Conservation (phyloP, 352 stramenopile genomes). For the Vaucheria bursata region DNA sequence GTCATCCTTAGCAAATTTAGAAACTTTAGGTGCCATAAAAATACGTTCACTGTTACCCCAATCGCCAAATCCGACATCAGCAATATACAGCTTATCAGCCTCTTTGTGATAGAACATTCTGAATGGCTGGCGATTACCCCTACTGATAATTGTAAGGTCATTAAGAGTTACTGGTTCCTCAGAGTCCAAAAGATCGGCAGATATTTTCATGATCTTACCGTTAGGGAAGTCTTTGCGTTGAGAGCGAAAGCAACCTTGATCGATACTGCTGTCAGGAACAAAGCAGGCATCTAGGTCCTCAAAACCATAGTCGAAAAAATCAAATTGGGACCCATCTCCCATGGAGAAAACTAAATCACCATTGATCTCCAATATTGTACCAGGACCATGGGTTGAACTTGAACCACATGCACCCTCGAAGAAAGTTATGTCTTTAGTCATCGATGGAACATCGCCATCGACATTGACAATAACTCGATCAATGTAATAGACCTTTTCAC, state of each 20-base stretch:
- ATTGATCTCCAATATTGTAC: background rate
- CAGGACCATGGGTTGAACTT: background rate
- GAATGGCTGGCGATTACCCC: background rate
- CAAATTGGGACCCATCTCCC: slow-evolving; percentile 1
- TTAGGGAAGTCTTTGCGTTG: background rate
- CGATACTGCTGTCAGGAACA: background rate
- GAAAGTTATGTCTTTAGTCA: background rate
- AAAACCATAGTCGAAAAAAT: background rate
- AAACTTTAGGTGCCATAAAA: background rate
- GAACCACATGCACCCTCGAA: background rate
- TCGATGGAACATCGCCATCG: background rate
- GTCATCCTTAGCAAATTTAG: background rate
- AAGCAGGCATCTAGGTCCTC: background rate
- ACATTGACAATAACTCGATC: background rate
- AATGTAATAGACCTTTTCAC: slow-evolving; percentile 7
- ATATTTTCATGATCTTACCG: background rate
- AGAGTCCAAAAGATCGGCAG: background rate
- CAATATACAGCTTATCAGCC: background rate
- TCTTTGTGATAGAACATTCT: background rate
- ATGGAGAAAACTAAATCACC: background rate
- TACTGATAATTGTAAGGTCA: background rate
- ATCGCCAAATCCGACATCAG: slow-evolving; percentile 9
- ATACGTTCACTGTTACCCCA: background rate
- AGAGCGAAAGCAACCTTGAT: background rate
- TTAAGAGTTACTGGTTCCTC: background rate